A percentile compares a stretch with the other conserved stretches of the same genome.
Conservation (phyloP, 2,329 filamentous ascomycete species). For the Meredithiella fracta region DNA sequence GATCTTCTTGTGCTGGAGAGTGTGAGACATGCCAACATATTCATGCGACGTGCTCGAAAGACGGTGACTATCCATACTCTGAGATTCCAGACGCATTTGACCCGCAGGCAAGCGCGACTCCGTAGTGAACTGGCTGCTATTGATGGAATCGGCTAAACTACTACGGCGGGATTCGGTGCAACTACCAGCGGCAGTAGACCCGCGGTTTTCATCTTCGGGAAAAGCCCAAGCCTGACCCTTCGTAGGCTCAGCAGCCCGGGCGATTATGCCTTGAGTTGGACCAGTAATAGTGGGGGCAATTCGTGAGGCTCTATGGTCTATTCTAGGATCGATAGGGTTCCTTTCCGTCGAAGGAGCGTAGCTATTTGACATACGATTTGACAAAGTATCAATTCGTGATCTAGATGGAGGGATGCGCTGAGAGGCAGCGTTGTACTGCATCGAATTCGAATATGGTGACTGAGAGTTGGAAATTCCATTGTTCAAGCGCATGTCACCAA, state of each 20-base stretch:
- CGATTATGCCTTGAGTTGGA: constrained; percentile 47
- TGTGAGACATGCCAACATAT: constrained; percentile 49
- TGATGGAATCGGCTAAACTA: constrained; percentile 60
- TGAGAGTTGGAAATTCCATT: constrained; percentile 23
- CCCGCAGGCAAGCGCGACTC: constrained; percentile 57
- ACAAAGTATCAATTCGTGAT: constrained; percentile 31
- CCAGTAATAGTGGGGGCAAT: constrained; percentile 65
- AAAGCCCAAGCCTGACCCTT: constrained; percentile 77
- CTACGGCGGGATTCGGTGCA: constrained; percentile 47
- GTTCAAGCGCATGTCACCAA: constrained; percentile 52
- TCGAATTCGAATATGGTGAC: constrained; percentile 60
- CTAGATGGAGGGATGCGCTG: constrained; percentile 41
- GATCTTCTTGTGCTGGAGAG: constrained; percentile 57
- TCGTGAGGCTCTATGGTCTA: constrained; percentile 34
- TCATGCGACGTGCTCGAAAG: constrained; percentile 33
- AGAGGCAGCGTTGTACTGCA: constrained; percentile 53
- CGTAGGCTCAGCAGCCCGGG: constrained; percentile 55
- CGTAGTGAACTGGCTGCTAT: constrained; percentile 62
- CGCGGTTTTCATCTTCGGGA: constrained; percentile 47
- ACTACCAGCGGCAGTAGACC: constrained; percentile 20
- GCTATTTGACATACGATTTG: constrained; percentile 47
- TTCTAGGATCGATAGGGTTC: constrained; percentile 30
- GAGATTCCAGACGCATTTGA: constrained; percentile 49
- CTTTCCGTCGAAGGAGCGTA: constrained; percentile 45
- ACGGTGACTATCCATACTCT: constrained; percentile 32